phyloP scores from a whole-genome alignment of 1,284 basidiomycete genomes.

The Rhodotorula mucilaginosa region DNA sequence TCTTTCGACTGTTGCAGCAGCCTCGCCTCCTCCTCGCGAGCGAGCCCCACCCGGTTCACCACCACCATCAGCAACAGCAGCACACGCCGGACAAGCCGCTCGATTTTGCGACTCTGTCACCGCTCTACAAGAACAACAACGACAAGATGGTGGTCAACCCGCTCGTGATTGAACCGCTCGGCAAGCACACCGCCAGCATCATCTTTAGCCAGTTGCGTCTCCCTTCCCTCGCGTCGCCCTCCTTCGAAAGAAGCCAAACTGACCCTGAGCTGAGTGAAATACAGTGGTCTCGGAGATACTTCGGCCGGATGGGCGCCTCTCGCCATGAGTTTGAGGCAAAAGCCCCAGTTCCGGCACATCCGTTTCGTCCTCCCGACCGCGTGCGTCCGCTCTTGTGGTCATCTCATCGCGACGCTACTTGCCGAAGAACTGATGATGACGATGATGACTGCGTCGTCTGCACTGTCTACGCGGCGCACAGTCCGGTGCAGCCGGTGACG shows the following conservation, averaged over 20 bases:
- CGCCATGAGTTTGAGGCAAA: conserved; percentile 27
- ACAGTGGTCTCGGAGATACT: conserved; percentile 38
- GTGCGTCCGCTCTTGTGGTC: conserved; percentile 51
- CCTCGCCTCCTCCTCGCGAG: too few relatives aligned
- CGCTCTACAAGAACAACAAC: too few relatives aligned
- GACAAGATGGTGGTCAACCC: conserved; percentile 3
- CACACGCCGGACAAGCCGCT: too few relatives aligned
- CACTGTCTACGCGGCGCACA: background rate
- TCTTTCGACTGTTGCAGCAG: too few relatives aligned
- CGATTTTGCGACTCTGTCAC: too few relatives aligned
- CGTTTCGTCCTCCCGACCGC: conserved; percentile 64
- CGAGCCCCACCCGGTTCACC: too few relatives aligned
- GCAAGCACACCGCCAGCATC: conserved; percentile 76
- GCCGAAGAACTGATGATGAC: background rate
- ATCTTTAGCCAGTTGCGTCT: conserved; percentile 70
- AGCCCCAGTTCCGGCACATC: conserved; percentile 33
- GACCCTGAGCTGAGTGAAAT: too few relatives aligned
- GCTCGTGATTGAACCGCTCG: conserved; percentile 7
- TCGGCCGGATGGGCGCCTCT: conserved; percentile 37
- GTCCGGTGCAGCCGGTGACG: conserved; percentile 59
- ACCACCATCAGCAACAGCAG: too few relatives aligned
- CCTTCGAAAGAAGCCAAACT: background rate
- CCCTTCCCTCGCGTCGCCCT: background rate
- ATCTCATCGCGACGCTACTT: background rate
- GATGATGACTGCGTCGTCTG: background rate